A percentile compares a stretch with the other conserved stretches of the same genome.
These are phyloP conservation scores for Candida piceae DNA, from an alignment of 805 yeast genomes.

Conservation along the genomic window DNA sequence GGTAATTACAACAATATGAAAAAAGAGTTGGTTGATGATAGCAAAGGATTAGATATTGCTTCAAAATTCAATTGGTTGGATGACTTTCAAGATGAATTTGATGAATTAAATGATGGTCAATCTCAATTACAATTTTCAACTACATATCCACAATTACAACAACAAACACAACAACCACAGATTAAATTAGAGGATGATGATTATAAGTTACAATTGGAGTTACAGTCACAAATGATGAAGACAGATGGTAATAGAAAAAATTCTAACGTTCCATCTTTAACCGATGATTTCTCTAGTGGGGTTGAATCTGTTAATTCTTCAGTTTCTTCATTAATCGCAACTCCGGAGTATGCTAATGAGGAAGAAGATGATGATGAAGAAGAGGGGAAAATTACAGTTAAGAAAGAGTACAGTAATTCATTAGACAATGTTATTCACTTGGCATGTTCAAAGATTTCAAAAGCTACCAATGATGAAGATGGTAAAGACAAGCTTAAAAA, in stretches of 20 bases:
- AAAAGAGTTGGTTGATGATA: no score
- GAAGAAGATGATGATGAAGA: neutral
- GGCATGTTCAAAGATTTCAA: neutral
- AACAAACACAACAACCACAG: neutral
- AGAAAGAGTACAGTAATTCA: no score
- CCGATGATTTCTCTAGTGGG: neutral
- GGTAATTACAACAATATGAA: no score
- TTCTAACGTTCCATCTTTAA: no score
- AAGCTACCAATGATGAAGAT: neutral
- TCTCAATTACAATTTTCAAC: neutral
- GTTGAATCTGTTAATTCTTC: neutral
- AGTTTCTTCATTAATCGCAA: slow-evolving; percentile 3
- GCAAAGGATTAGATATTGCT: no score
- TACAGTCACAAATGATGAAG: no score
- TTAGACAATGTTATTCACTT: no score
- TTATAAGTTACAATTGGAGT: neutral
- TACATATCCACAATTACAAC: neutral
- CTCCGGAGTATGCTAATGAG: slow-evolving; percentile 8
- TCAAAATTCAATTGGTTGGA: slow-evolving; percentile 12
- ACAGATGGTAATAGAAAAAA: neutral
- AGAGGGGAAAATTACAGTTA: no score
- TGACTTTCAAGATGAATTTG: slow-evolving; percentile 15
- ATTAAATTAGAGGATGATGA: neutral
- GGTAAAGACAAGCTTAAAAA: slow-evolving; percentile 1
- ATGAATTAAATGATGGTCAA: slow-evolving; percentile 6